phyloP scores from a whole-genome alignment of 2,329 filamentous ascomycete genomes.

The Colletotrichum sp. region DNA sequence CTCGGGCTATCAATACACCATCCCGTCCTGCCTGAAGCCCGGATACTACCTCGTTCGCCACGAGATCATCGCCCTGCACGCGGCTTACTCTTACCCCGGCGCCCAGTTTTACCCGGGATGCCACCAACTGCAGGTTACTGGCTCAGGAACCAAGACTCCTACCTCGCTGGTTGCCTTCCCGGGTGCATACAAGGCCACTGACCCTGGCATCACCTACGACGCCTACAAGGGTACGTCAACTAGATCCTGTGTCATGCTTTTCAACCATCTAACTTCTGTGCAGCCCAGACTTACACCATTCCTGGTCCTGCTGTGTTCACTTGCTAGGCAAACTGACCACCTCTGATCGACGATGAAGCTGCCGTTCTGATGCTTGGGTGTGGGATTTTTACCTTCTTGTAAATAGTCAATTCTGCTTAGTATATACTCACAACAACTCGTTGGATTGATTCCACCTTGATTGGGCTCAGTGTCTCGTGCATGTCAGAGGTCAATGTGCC shows the following conservation, averaged over 20 bases:
- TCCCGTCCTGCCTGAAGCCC: conserved; percentile 54
- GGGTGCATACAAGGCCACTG: conserved; percentile 54
- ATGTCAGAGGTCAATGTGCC: not conserved
- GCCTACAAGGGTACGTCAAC: conserved; percentile 48
- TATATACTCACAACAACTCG: not conserved
- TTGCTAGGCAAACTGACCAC: conserved; percentile 34
- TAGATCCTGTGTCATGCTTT: conserved; percentile 37
- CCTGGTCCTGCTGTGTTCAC: conserved; percentile 53
- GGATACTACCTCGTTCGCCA: conserved; percentile 65
- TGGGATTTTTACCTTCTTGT: not conserved
- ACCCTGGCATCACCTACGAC: conserved; percentile 58
- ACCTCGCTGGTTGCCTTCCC: conserved; percentile 54
- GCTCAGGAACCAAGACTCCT: conserved; percentile 48
- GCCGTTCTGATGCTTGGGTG: too few relatives aligned
- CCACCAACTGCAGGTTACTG: conserved; percentile 60
- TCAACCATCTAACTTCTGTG: conserved; percentile 39
- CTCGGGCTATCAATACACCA: conserved; percentile 53
- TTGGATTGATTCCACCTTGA: not conserved
- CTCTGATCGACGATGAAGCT: not conserved
- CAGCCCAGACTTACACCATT: conserved; percentile 42
- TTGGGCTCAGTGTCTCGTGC: accelerated
- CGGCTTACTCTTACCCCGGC: conserved; percentile 52
- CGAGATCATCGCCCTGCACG: conserved; percentile 61
- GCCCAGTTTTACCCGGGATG: conserved; percentile 64
- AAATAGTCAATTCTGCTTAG: not conserved